Evolutionary conservation across 345 rosid genomes (phyloP), one percentile per base, ranked within the genome.

Genomic region (Arabidopsis thaliana): DNA sequence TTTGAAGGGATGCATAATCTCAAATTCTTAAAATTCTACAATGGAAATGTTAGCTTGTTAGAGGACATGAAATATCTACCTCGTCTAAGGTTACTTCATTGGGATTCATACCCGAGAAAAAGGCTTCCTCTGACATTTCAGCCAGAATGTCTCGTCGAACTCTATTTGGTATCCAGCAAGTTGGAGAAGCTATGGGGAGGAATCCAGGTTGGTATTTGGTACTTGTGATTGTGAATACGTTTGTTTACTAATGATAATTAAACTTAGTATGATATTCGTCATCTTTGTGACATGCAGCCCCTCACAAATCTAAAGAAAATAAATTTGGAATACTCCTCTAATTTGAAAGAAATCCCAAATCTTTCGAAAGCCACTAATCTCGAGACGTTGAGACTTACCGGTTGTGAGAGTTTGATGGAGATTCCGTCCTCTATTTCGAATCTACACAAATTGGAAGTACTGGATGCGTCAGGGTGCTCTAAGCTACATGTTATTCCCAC

Each of bases 171-270:
- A 1, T 0, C 0, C 0, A 50, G 83, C 67, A 24, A 40, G 0
- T 40, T 82, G 1, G 20, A 75, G 58, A 52, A 76, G 32, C 69
- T 83, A 0, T 83, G 83, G 83, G n/a, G 8, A 36, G 72, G 71
- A 55, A 42, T 13, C 16, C 69, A 69, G 74, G 83, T 83, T 53
- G 7, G 77, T 53, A 30, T 42, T 42, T 69, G 5, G 3, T 38
- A 40, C 20, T 32, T 32, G 1, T 28, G 32, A 11, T 16, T 16
- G 20, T 16, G 20, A 25, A 42, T 4, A 12, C 3, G 3, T 37
- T 1, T 59, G 0, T 2, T 61, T 11, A 23, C 4, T 50, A 3
- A 13, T 60, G 30, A 60, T 24, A 16, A 16, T 49, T 0, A 68
- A 28, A 9, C 2, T 41, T 57, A 22, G 9, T 45, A 4, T 25